A percentile compares a stretch with the other conserved stretches of the same genome.
These are phyloP conservation scores for Plasmodium cynomolgi DNA, from an alignment of 169 alveolate genomes.

Conservation along the genomic window DNA sequence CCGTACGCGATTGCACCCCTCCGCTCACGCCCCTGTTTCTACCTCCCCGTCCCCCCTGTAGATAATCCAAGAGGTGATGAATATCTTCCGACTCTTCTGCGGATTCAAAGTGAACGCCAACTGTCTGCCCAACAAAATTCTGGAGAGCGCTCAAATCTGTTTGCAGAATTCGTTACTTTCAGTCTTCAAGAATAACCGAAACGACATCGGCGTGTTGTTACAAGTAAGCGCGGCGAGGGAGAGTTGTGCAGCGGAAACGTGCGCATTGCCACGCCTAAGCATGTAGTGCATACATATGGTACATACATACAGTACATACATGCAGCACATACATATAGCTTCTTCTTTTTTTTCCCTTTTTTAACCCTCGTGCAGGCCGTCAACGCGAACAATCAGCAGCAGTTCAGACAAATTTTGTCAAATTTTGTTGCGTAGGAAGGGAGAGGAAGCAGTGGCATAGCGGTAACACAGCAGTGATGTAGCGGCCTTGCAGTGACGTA, in stretches of 20 bases:
- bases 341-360: neutral
- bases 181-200: constrained; percentile 59
- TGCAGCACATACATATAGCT: neutral
- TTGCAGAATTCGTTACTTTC: constrained; percentile 64
- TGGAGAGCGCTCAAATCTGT: constrained; percentile 53
- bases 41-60: neutral
- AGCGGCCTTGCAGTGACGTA: neutral
- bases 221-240: constrained; percentile 25
- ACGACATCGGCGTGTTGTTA: constrained; percentile 50
- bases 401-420: constrained; percentile 71
- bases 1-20: neutral
- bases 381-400: constrained; percentile 72
- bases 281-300: neutral
- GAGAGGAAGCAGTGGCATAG: neutral
- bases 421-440: constrained; percentile 43
- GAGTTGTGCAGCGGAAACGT: neutral
- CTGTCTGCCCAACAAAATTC: constrained; percentile 41
- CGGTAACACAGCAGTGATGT: neutral
- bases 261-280: neutral
- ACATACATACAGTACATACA: neutral
- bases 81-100: constrained; percentile 52
- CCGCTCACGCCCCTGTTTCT: neutral
- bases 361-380: constrained; percentile 26
- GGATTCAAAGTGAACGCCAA: constrained; percentile 70
- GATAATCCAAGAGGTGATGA: constrained; percentile 61